Conservation (phyloP, 768 basidiomycete genomes). For the Tulasnella sp. region DNA sequence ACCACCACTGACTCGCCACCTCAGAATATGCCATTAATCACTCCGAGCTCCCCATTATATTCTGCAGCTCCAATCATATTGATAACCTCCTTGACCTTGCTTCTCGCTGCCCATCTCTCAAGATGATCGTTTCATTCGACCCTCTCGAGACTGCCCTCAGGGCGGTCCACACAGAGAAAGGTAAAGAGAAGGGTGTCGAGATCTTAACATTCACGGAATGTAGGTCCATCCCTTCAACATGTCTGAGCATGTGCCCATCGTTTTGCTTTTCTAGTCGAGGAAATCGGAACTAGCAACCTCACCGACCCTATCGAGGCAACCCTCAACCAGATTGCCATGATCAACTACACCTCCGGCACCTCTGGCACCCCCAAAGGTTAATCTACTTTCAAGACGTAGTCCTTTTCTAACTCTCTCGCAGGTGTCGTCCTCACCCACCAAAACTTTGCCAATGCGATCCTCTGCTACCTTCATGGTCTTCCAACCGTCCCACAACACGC, state of each 20-base stretch:
- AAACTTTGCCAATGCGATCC: not conserved
- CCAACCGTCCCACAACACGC: not conserved
- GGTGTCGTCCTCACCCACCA: conserved; percentile 29
- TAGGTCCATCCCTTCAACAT: conserved; percentile 29
- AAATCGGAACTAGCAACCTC: conserved; percentile 52
- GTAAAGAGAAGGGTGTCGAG: conserved; percentile 44
- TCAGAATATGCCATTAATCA: conserved; percentile 58
- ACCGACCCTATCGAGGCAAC: conserved; percentile 34
- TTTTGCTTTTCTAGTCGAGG: conserved; percentile 49
- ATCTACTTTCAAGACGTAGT: not conserved
- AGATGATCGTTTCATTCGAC: conserved; percentile 68
- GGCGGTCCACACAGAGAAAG: conserved; percentile 56
- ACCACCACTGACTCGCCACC: too few relatives aligned
- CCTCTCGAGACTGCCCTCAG: conserved; percentile 39
- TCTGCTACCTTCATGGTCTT: conserved; percentile 1
- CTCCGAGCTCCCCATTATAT: conserved; percentile 63
- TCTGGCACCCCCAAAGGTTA: conserved; percentile 25
- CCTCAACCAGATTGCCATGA: conserved; percentile 38
- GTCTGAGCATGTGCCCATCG: not conserved
- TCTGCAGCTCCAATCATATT: conserved; percentile 62
- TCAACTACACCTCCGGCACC: conserved; percentile 12
- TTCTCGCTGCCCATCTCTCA: conserved; percentile 47
- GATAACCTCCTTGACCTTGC: conserved; percentile 61
- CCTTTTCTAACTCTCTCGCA: conserved; percentile 20
- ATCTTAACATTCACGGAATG: conserved; percentile 55